Evolutionary conservation across 108 stramenopile species (phyloP), one percentile per base, ranked within the genome.

Genomic region (Nannochloropsis oceanica): DNA sequence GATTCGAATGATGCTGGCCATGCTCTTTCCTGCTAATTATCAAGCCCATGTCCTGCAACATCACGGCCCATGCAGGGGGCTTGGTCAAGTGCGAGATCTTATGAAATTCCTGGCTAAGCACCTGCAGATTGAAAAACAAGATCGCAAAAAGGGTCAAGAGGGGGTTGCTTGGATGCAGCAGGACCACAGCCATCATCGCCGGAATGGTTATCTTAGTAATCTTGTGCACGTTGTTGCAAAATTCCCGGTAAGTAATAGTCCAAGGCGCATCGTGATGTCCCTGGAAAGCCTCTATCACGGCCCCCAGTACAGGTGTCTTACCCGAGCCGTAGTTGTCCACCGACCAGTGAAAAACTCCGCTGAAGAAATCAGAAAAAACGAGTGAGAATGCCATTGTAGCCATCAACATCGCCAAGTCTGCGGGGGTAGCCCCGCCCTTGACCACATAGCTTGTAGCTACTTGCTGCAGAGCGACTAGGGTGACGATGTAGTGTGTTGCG

Each of bases 261-360:
- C 96, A 97, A 1, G 95, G 96, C 14, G 95, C 95, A 12, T 91
- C 84, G 88, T 97, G 96, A 87, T 97, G 96, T 11, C 96, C 96
- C 79, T 97, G 96, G 87, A 97, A 97, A 13, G 96, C 96, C 27
- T 94, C 95, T 90, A 96, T 96, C 43, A 97, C 95, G 42, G 92
- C 88, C 80, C 96, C 96, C 91, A 96, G 94, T 27, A 97, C 88
- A 0, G 96, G 96, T 20, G 96, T 97, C 26, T 92, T 84, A 2
- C 93, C 93, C 84, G 95, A 94, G 26, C 96, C 96, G 85, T 97
- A 97, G 86, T 97, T 97, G 90, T 97, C 96, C n/a, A 96, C 95
- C 42, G 92, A 90, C 95, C 95, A 97, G 90, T 97, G 96, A 34
- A 97, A 88, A 13, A 97, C 90, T 8, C 96, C 96, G 43, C 92